Evolutionary conservation across 2,329 filamentous ascomycete species (phyloP), one percentile per base, ranked within the genome.

Genomic region (Fusarium gaditjirri): DNA sequence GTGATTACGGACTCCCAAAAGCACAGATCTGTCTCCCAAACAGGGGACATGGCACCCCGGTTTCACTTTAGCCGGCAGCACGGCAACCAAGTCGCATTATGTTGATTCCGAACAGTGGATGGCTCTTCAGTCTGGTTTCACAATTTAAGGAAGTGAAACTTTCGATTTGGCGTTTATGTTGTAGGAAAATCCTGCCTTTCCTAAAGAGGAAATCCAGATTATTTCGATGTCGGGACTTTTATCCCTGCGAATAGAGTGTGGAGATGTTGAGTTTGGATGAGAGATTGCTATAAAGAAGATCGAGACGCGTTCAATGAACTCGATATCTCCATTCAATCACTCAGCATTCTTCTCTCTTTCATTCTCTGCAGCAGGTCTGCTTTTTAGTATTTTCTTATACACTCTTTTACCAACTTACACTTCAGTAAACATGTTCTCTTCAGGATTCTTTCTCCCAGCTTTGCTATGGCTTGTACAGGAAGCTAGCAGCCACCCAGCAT

Each of bases 351-450:
- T 36, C n/a, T 31, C 14, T 57, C 29, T 16, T 39, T 35, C n/a
- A 14, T 50, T 65, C n/a, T 62, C 16, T 43, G 63, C 50, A 65
- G 63, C 63, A 16, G 63, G 63, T 11, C 61, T 65, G 63, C 33
- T 2, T 33, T 38, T 41, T 27, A 27, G 21, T 41, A 25, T 14
- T 31, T 14, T 13, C 35, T 17, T 13, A 17, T 4, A 35, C n/a
- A 14, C 11, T 43, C n/a, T 21, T 8, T 55, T 47, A 8, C 14
- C 10, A 27, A 23, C 4, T 23, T 14, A n/a, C n/a, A n/a, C n/a
- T n/a, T n/a, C n/a, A 19, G 27, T 27, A 19, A 50, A 49, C 0
- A 65, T 65, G 63, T 25, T 59, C 21, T 43, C 13, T 10, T 42
- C 60, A 19, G 53, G 25, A 16, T 38, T 65, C 43, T 16, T 65